phyloP scores from a whole-genome alignment of 305 asterid species.

The Solanum aculeatissimum region DNA sequence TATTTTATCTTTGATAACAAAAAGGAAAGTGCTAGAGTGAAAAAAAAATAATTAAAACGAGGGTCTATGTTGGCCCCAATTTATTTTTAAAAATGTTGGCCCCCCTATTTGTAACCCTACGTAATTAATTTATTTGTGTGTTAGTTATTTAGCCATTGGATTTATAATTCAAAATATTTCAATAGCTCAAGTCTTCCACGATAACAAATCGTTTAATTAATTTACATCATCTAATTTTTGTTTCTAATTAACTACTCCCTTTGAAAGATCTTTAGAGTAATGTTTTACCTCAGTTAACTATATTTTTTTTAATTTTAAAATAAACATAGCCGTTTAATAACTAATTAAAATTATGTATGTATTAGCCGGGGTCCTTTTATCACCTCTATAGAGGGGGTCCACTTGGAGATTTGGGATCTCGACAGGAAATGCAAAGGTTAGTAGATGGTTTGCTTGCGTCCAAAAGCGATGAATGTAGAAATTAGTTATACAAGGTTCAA shows the following conservation, averaged over 20 bases:
- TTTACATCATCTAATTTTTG: not conserved
- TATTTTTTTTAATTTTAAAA: not conserved
- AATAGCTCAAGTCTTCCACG: not conserved
- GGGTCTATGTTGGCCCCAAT: not conserved
- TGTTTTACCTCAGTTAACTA: not conserved
- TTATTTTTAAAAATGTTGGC: not conserved
- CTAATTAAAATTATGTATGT: not conserved
- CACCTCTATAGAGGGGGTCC: too few relatives aligned
- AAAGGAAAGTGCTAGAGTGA: not conserved
- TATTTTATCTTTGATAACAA: not conserved
- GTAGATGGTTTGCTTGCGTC: too few relatives aligned
- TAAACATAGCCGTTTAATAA: fast-evolving
- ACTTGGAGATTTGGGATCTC: too few relatives aligned
- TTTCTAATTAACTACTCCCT: not conserved
- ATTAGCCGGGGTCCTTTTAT: not conserved
- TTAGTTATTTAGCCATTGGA: not conserved
- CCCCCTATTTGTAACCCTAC: not conserved
- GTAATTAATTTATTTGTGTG: not conserved
- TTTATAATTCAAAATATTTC: not conserved
- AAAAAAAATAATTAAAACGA: not conserved
- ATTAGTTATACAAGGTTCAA: not conserved
- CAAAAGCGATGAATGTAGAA: not conserved
- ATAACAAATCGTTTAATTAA: not conserved
- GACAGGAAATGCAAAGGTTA: too few relatives aligned
- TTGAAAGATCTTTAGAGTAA: not conserved